Base-by-base conservation (phyloP, 805 yeast species). In the Yamadazyma sp. region DNA sequence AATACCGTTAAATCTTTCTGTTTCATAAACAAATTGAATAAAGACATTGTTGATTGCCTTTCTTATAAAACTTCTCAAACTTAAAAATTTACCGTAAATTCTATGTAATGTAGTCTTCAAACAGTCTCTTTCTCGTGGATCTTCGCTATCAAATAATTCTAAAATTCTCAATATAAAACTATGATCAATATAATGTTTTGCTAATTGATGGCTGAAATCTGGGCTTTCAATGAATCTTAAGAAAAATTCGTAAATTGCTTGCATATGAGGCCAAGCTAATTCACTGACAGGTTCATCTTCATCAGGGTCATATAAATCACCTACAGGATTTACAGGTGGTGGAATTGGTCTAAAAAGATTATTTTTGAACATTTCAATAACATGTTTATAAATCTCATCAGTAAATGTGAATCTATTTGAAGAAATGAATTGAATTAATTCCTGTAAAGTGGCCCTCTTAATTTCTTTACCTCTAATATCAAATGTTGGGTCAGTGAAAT, bases 181-280 rank as follows among this genome's bases (percentile, higher is more conserved):
- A 55, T 89, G 97, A 62, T 93, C 98, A 47, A 93, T 88, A 56
- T 79, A 89, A 52, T 86, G 93, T 60, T 89, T 89, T 20, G 98
- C 98, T 31, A 84, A 69, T 35, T 87, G 87, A 55, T 89, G 96
- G 55, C 86, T 86, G 60, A 93, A 91, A 62, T 89, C 97, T 2
- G 95, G 94, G 45, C 91, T 80, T 63, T 93, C 98, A 35, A 93
- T 82, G 61, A 93, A 91, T 52, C 95, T 71, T 41, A 93, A 67
- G 56, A 93, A 91, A 52, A 93, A 87, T 60, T 93, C 98, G 65
- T 93, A 93, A 21, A 89, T 95, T 27, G 88, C 76, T 61, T 87
- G 95, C 98, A 93, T 93, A 58, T 93, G 98, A 9, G 98, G 96
- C 98, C 98, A 93, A 7, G 97, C 89, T 44, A 91, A 77, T 58